These are phyloP conservation scores for Clavariopsis aquatica DNA, from an alignment of 495 filamentous ascomycete species.

Conservation along the genomic window DNA sequence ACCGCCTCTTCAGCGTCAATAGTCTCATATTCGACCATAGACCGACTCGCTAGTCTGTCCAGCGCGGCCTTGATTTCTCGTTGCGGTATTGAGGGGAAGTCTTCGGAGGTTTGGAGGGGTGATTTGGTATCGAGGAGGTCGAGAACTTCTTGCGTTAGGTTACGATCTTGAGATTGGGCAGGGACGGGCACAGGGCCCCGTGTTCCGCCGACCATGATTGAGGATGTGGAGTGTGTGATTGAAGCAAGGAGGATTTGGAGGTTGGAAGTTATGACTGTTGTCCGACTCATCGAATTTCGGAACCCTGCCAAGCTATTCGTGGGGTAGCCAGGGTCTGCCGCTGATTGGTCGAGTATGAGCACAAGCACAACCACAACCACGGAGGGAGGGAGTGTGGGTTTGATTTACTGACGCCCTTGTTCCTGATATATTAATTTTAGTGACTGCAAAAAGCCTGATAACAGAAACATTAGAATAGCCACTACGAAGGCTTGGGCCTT, in stretches of 20 bases:
- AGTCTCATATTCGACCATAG: conserved; percentile 84
- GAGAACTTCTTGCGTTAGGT: conserved; percentile 46
- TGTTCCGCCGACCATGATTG: conserved; percentile 44
- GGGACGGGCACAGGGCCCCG: conserved; percentile 47
- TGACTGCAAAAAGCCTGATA: no score
- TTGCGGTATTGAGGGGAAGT: conserved; percentile 73
- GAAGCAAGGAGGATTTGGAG: neutral
- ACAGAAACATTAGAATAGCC: no score
- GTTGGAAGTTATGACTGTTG: neutral
- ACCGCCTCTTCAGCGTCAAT: conserved; percentile 75
- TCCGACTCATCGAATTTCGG: conserved; percentile 25
- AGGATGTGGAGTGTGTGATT: neutral
- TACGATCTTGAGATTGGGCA: conserved; percentile 29
- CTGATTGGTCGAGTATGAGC: neutral
- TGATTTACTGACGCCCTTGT: no score
- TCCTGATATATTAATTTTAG: no score
- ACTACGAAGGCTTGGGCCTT: no score
- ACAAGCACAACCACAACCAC: no score
- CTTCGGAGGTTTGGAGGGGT: conserved; percentile 69
- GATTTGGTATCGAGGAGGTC: conserved; percentile 48
- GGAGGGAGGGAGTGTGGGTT: no score
- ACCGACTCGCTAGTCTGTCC: conserved; percentile 77
- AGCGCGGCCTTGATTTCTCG: conserved; percentile 79
- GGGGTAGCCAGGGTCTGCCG: neutral
- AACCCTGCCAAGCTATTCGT: neutral